Base-by-base conservation (phyloP, 1,284 basidiomycete species). In the Omphalotus olearius region DNA sequence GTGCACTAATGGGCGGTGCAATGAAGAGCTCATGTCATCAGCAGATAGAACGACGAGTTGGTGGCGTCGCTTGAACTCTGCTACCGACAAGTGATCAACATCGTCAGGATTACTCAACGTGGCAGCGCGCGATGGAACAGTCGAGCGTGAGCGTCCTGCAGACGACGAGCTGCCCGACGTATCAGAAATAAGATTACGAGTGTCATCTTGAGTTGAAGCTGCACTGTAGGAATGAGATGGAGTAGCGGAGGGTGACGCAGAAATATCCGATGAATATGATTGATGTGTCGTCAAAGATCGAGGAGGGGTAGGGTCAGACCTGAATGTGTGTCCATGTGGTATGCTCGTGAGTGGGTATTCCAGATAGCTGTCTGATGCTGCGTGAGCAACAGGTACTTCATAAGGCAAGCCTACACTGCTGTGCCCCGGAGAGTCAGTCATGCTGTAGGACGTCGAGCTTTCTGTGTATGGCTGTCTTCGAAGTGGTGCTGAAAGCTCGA, bases 11-110 rank as follows among this genome's bases (percentile, higher is more conserved):
- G 53, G 49, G 13, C 16, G n/a, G 23, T 25, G 30, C 7, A 25
- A 28, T 35, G 26, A 13, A 9, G 45, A 17, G n/a, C 26, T 30
- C 51, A 43, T 42, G 13, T 45, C 51, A 13, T 47, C 38, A 10
- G 41, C 38, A 14, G 45, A 43, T 18, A 50, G 25, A 20, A 46
- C 25, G 11, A 46, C 37, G 10, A 50, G 25, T 9, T 51, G 26
- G 30, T 50, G 48, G 3, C 45, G 48, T 23, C 45, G 38, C 16
- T 54, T 54, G 36, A 42, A 17, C 13, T 54, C 44, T n/a, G 47
- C 45, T 7, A 43, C 40, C 38, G 53, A 47, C 14, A 43, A 14
- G 28, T 43, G 7, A 13, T 54, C 44, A 6, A 37, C 35, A 11
- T 47, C 39, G 17, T 11, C 36, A 1, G 30, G 10, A 25, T 43